Conservation (phyloP, 1,284 basidiomycete species). For the Agaricales sp. region DNA sequence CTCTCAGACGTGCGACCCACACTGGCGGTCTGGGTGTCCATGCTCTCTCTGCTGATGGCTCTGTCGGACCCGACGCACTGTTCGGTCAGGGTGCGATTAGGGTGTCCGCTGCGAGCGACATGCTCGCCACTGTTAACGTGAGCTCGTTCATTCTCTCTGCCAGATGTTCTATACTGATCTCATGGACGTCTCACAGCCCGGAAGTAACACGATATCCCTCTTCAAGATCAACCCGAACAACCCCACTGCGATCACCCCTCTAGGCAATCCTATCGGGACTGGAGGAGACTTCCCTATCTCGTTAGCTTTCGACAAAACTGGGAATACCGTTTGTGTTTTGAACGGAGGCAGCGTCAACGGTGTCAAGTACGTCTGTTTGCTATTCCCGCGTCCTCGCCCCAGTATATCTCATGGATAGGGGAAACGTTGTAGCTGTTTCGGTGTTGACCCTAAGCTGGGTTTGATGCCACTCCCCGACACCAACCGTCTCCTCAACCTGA, state of each 20-base stretch:
- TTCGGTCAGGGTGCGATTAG: neutral
- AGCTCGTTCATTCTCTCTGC: neutral
- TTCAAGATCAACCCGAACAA: conserved; percentile 32
- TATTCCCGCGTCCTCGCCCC: neutral
- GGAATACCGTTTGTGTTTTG: conserved; percentile 29
- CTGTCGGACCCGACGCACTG: neutral
- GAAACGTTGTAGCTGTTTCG: conserved; percentile 27
- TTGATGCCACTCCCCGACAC: conserved; percentile 28
- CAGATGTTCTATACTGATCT: too few species aligned
- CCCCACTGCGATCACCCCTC: conserved; percentile 26
- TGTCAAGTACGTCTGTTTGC: conserved; percentile 24
- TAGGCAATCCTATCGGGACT: conserved; percentile 30
- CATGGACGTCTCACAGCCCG: too few species aligned
- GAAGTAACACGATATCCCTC: too few species aligned
- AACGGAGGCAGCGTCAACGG: conserved; percentile 39
- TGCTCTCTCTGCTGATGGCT: neutral
- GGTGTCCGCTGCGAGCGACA: neutral
- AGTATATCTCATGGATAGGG: conserved; percentile 1
- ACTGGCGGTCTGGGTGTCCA: neutral
- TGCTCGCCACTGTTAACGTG: neutral
- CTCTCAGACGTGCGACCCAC: neutral
- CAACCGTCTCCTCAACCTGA: conserved; percentile 28
- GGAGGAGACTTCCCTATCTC: conserved; percentile 41
- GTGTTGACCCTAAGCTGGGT: conserved; percentile 28
- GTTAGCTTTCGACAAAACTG: conserved; percentile 29